Evolutionary conservation across 1,139 yeast genomes (phyloP).

Genomic region (Candida buenavistaensis): DNA sequence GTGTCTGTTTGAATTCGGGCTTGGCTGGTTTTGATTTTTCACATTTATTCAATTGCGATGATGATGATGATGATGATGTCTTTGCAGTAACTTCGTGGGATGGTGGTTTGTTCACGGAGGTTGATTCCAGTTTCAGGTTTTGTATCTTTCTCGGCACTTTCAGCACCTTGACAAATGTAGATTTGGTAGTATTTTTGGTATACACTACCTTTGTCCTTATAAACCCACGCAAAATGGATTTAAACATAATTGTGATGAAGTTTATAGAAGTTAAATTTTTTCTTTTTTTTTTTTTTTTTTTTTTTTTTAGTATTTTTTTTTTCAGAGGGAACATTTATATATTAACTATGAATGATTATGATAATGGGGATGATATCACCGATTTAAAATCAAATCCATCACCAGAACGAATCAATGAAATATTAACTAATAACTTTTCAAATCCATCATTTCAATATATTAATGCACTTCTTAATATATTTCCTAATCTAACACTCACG

Average conservation of each 20-base stretch:
- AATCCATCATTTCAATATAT: slow-evolving; percentile 17
- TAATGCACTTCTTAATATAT: slow-evolving; percentile 27
- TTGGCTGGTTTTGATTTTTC: background rate
- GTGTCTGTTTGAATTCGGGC: background rate
- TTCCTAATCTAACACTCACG: slow-evolving; percentile 29
- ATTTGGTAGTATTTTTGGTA: no score
- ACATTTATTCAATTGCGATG: no score
- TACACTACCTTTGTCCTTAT: no score
- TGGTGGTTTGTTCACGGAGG: no score
- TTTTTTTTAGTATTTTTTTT: background rate
- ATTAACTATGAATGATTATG: slow-evolving; percentile 6
- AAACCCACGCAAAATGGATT: no score
- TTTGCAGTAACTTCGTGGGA: no score
- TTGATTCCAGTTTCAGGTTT: background rate
- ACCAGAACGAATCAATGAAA: slow-evolving; percentile 15
- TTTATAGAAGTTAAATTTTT: no score
- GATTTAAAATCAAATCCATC: slow-evolving; percentile 24
- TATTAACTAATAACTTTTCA: slow-evolving; percentile 11
- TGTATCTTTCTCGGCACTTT: background rate
- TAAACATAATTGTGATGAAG: no score
- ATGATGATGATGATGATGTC: no score
- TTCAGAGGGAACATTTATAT: no score
- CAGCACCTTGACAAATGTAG: no score
- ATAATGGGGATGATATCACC: slow-evolving; percentile 13
- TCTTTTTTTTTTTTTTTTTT: slow-evolving; percentile 1